Percentiles rank a stretch among this genome's conserved stretches.
These are phyloP conservation scores for Helianthus tuberosus DNA, from an alignment of 129 eudicot species.

Conservation along the genomic window DNA sequence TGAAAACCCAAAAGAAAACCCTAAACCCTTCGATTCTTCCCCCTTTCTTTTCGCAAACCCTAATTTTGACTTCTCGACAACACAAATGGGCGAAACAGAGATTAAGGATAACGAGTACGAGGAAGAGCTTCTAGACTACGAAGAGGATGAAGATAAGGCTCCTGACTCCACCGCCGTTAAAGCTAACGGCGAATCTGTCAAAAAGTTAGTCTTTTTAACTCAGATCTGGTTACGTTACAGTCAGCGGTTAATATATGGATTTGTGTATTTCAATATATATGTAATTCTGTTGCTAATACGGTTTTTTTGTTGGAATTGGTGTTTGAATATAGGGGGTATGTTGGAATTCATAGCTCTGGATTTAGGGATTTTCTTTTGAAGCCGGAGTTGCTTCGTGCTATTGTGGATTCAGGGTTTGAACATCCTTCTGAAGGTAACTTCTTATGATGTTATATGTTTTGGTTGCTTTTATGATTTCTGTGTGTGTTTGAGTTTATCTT, in stretches of 20 bases:
- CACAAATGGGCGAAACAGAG: slow-evolving; percentile 23
- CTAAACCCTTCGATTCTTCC: background rate
- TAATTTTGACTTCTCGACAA: background rate
- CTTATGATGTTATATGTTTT: slow-evolving; percentile 13
- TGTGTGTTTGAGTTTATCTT: background rate
- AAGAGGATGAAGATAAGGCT: slow-evolving; percentile 30
- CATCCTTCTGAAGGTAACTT: slow-evolving; percentile 95
- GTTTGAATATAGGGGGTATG: slow-evolving; percentile 62
- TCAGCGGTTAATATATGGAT: background rate
- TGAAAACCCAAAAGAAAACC: background rate
- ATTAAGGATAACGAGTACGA: slow-evolving; percentile 27
- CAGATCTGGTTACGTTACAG: background rate
- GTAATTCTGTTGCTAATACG: background rate
- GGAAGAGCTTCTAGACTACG: slow-evolving; percentile 36
- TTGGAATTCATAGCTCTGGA: slow-evolving; percentile 92
- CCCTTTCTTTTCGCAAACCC: background rate
- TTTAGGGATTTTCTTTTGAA: slow-evolving; percentile 90
- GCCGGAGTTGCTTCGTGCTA: slow-evolving; percentile 89
- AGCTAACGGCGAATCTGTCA: slow-evolving; percentile 27
- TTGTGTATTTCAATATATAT: background rate
- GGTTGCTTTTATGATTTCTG: background rate
- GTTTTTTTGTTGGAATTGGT: background rate
- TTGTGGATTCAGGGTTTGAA: slow-evolving; percentile 90
- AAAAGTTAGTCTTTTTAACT: slow-evolving; percentile 9
- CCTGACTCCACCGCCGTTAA: slow-evolving; percentile 25